These are phyloP conservation scores for Calonectria ilicicola DNA, from an alignment of 2,329 filamentous ascomycete species.

Conservation along the genomic window DNA sequence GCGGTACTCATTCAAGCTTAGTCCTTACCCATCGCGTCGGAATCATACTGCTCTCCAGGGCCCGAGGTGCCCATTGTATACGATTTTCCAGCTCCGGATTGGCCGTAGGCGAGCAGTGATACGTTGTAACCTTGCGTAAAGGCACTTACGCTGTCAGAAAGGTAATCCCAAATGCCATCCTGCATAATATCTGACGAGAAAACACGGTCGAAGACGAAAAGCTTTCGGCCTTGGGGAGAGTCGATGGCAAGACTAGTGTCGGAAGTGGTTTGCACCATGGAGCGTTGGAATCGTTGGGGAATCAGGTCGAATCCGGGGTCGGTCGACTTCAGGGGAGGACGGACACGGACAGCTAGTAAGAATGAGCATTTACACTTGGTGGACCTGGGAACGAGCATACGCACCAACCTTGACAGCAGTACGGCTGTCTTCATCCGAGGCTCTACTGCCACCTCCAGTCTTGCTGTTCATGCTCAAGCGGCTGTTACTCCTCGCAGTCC, in stretches of 20 bases:
- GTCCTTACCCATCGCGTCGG: constrained; percentile 80
- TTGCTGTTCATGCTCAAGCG: constrained; percentile 88
- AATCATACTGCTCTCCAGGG: constrained; percentile 78
- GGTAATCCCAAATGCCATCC: constrained; percentile 93
- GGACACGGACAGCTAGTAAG: constrained; percentile 86
- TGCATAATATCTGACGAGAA: constrained; percentile 87
- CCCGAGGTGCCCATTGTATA: constrained; percentile 99
- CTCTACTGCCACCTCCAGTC: constrained; percentile 80
- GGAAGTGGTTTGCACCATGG: constrained; percentile 91
- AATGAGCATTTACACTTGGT: constrained; percentile 9
- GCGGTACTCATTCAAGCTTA: neutral
- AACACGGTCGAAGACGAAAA: constrained; percentile 97
- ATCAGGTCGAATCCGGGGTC: constrained; percentile 97
- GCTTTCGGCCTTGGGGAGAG: constrained; percentile 89
- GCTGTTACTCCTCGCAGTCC: constrained; percentile 82
- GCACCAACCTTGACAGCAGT: constrained; percentile 96
- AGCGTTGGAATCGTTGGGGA: constrained; percentile 92
- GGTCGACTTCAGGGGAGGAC: constrained; percentile 82
- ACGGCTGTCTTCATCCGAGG: constrained; percentile 89
- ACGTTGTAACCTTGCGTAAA: constrained; percentile 99
- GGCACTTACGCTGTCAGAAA: constrained; percentile 88
- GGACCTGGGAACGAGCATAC: constrained; percentile 53
- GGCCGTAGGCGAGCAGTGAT: constrained; percentile 94
- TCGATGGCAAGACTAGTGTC: constrained; percentile 89
- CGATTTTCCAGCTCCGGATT: constrained; percentile 97